Conservation (phyloP, 768 basidiomycete genomes). For the Tephrocybe sp. region DNA sequence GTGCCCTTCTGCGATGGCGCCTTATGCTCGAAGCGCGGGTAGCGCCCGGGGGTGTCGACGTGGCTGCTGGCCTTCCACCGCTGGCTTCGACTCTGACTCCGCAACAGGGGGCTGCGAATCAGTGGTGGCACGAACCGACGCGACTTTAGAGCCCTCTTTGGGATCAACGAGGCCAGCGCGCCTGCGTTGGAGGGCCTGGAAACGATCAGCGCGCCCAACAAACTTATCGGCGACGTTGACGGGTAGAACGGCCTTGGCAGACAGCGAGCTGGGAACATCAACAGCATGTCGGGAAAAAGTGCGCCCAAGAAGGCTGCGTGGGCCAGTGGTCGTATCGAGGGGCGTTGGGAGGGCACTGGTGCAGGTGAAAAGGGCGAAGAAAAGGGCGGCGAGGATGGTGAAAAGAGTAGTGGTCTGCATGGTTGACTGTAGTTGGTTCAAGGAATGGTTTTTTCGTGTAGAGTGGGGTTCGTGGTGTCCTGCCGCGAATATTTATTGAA, state of each 20-base stretch:
- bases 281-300: slow-evolving; percentile 17
- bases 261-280: neutral
- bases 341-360: slow-evolving; percentile 33
- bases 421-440: slow-evolving; percentile 32
- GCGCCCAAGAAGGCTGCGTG: slow-evolving; percentile 23
- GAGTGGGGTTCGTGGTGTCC: slow-evolving; percentile 12
- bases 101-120: neutral
- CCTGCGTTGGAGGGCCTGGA: slow-evolving; percentile 9
- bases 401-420: slow-evolving; percentile 29
- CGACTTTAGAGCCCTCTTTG: neutral
- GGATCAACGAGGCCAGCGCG: neutral
- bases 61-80: neutral
- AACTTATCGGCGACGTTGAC: neutral
- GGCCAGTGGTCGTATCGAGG: slow-evolving; percentile 6
- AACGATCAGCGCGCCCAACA: slow-evolving; percentile 8
- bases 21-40: neutral
- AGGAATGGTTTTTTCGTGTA: neutral
- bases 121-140: too few relatives aligned
- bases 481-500: slow-evolving; percentile 7
- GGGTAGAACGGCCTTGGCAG: neutral
- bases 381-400: slow-evolving; percentile 28
- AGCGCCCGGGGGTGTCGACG: neutral
- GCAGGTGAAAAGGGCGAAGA: slow-evolving; percentile 36
- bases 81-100: neutral
- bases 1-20: neutral